phyloP scores from a whole-genome alignment of 1,139 yeast genomes.

The Nakaseomyces glabratus region DNA sequence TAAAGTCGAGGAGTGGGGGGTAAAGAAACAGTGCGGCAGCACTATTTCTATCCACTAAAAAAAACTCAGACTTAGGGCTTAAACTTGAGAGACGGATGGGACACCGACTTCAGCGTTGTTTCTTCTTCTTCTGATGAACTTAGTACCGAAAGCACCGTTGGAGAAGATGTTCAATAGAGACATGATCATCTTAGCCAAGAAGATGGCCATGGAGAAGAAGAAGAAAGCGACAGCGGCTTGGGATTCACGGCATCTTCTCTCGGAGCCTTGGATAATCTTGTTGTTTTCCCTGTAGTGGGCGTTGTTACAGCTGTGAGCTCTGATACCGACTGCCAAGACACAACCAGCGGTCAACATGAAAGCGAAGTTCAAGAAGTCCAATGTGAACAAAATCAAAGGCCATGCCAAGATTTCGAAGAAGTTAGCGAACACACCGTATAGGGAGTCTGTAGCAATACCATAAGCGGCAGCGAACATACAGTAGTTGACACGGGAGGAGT shows the following conservation, averaged over 20 bases:
- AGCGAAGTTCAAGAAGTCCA: conserved; percentile 82
- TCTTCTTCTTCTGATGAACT: conserved; percentile 30
- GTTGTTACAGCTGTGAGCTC: conserved; percentile 80
- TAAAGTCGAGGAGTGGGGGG: no score
- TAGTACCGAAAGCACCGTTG: conserved; percentile 56
- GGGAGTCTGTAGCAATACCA: conserved; percentile 68
- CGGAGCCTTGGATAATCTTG: conserved; percentile 61
- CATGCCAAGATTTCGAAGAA: conserved; percentile 74
- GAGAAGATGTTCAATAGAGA: conserved; percentile 47
- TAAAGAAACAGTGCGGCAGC: no score
- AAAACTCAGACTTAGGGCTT: no score
- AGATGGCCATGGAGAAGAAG: conserved; percentile 74
- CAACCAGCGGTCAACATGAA: conserved; percentile 93
- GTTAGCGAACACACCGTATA: conserved; percentile 74
- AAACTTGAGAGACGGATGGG: conserved; percentile 82
- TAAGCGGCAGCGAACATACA: conserved; percentile 81
- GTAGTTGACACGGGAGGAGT: conserved; percentile 80
- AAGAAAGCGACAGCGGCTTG: conserved; percentile 90
- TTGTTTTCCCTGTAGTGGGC: conserved; percentile 53
- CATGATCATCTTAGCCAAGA: conserved; percentile 59
- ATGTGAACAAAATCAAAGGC: conserved; percentile 64
- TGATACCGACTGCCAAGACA: conserved; percentile 83
- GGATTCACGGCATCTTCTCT: conserved; percentile 87
- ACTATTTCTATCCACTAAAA: no score
- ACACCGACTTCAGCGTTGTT: conserved; percentile 67